These are phyloP conservation scores for Lotus japonicus DNA, from an alignment of 306 rosid genomes.

Conservation along the genomic window DNA sequence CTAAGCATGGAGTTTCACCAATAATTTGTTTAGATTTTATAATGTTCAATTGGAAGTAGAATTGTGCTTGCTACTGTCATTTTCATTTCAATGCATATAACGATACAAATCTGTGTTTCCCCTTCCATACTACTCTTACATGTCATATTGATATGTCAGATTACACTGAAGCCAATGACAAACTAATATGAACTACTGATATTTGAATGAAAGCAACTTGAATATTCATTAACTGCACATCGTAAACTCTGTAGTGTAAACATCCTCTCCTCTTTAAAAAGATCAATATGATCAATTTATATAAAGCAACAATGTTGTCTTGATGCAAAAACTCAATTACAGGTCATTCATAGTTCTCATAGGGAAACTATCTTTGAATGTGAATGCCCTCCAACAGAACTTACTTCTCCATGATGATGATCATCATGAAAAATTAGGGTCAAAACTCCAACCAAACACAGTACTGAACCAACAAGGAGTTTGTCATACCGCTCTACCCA, in stretches of 20 bases:
- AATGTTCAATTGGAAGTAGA: too few relatives aligned
- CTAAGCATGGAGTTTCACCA: too few relatives aligned
- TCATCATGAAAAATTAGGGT: conserved; percentile 59
- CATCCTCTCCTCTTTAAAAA: not conserved
- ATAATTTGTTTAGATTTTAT: too few relatives aligned
- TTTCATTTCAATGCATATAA: not conserved
- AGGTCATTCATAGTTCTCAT: conserved; percentile 15
- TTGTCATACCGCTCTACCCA: conserved; percentile 86
- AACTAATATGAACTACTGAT: not conserved
- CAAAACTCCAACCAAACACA: conserved; percentile 66
- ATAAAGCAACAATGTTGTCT: not conserved
- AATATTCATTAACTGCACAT: not conserved
- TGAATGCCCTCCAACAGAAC: conserved; percentile 36
- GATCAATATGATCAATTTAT: not conserved
- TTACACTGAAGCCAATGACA: not conserved
- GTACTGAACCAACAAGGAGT: conserved; percentile 69
- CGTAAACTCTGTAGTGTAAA: not conserved
- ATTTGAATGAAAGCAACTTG: not conserved
- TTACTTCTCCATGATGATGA: conserved; percentile 41
- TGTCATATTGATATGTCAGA: not conserved
- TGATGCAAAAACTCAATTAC: not conserved
- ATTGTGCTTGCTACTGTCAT: not conserved
- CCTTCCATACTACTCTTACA: not conserved
- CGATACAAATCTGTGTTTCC: not conserved
- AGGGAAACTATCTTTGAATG: conserved; percentile 50